These are phyloP conservation scores for Trametes cubensis DNA, from an alignment of 768 basidiomycete species.

Conservation along the genomic window DNA sequence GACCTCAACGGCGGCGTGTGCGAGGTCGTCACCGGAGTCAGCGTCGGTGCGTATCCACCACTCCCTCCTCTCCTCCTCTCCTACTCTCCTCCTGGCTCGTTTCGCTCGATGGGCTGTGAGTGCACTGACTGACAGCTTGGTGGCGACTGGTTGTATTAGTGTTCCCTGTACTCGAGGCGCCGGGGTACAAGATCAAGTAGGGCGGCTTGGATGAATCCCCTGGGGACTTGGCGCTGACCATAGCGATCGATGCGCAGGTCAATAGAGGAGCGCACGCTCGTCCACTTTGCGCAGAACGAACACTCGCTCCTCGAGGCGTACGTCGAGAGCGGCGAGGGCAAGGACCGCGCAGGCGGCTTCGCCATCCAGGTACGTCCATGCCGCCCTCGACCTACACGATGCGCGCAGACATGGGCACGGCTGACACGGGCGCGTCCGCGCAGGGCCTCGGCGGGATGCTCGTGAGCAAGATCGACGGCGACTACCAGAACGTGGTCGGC, in stretches of 20 bases:
- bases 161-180: conserved; percentile 73
- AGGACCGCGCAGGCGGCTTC: conserved; percentile 91
- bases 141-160: too few relatives aligned
- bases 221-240: not conserved
- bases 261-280: conserved; percentile 80
- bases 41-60: conserved; percentile 68
- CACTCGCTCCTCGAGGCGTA: conserved; percentile 70
- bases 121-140: too few relatives aligned
- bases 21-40: conserved; percentile 91
- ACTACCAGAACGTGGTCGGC: conserved; percentile 89
- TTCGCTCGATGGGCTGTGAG: too few relatives aligned
- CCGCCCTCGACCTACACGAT: too few relatives aligned
- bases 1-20: conserved; percentile 86
- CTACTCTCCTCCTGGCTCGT: too few relatives aligned
- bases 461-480: conserved; percentile 84
- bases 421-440: not conserved
- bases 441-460: conserved; percentile 83
- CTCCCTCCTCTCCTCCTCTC: too few relatives aligned
- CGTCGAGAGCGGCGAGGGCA: conserved; percentile 81
- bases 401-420: too few relatives aligned
- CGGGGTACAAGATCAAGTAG: conserved; percentile 75
- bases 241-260: conserved; percentile 47
- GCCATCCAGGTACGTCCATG: conserved; percentile 74
- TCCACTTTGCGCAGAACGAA: conserved; percentile 73
- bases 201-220: conserved; percentile 6